Conservation (phyloP, 805 yeast species). For the Debaryomyces castellii region DNA sequence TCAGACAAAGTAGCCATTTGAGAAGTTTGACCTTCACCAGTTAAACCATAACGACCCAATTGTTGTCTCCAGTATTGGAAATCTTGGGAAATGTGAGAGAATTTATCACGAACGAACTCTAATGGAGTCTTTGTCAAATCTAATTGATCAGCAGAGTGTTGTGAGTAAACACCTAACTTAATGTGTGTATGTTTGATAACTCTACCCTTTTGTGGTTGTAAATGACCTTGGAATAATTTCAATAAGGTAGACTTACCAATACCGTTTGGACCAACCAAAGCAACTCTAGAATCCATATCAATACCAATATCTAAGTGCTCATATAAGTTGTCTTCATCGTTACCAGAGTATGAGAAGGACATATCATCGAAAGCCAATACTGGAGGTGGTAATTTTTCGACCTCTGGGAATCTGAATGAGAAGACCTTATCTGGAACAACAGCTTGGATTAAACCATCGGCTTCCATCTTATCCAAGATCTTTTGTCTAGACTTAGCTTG, state of each 20-base stretch:
- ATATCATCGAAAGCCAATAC: constrained; percentile 95
- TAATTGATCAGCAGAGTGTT: constrained; percentile 97
- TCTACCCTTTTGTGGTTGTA: constrained; percentile 88
- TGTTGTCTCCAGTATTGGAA: constrained; percentile 99
- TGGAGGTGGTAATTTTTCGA: constrained; percentile 98
- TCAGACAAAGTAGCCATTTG: constrained; percentile 98
- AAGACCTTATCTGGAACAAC: constrained; percentile 93
- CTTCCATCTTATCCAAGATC: constrained; percentile 99
- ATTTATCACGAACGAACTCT: constrained; percentile 95
- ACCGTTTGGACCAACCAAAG: constrained; percentile 98
- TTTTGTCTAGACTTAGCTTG: constrained; percentile 99
- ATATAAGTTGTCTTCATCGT: constrained; percentile 81
- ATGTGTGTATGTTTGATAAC: constrained; percentile 96
- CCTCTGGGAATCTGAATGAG: constrained; percentile 90
- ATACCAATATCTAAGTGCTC: constrained; percentile 94
- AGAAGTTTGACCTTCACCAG: constrained; percentile 98
- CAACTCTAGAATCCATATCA: constrained; percentile 98
- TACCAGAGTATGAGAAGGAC: constrained; percentile 86
- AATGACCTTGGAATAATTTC: constrained; percentile 94
- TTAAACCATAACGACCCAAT: constrained; percentile 95
- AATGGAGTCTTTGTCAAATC: constrained; percentile 93
- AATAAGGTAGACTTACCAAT: constrained; percentile 96
- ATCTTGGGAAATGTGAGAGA: constrained; percentile 88
- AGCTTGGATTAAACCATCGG: constrained; percentile 93
- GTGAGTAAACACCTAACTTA: constrained; percentile 97